Conservation (phyloP, 2,329 filamentous ascomycete species). For the Aspergillus pseudotamarii region DNA sequence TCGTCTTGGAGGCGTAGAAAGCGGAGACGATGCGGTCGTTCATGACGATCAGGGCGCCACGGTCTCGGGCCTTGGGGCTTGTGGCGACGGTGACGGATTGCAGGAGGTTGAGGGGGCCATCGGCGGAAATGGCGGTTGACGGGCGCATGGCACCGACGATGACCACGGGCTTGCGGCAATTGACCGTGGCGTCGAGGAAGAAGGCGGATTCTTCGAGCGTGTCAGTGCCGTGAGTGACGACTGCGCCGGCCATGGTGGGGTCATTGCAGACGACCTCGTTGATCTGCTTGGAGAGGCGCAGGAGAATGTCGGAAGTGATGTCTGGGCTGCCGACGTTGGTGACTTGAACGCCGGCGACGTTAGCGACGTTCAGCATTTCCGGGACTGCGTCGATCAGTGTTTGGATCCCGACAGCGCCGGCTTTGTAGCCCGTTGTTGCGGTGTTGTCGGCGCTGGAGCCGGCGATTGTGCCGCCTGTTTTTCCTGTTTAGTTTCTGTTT, state of each 20-base stretch:
- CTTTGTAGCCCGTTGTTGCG: constrained; percentile 30
- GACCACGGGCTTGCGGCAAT: constrained; percentile 61
- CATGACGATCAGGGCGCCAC: constrained; percentile 63
- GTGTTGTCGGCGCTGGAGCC: constrained; percentile 28
- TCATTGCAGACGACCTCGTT: constrained; percentile 27
- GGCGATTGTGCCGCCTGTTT: constrained; percentile 30
- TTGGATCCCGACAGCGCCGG: constrained; percentile 27
- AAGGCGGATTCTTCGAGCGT: constrained; percentile 67
- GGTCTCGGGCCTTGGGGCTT: constrained; percentile 46
- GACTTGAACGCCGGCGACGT: constrained; percentile 31
- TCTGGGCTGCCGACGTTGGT: constrained; percentile 31
- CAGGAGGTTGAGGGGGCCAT: constrained; percentile 65
- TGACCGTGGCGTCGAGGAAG: constrained; percentile 62
- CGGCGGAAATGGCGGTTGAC: constrained; percentile 63
- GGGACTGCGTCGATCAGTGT: constrained; percentile 29
- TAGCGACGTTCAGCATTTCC: constrained; percentile 29
- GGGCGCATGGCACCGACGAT: constrained; percentile 66
- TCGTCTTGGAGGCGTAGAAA: constrained; percentile 63
- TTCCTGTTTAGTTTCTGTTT: neutral
- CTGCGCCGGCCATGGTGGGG: constrained; percentile 27
- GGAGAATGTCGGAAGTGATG: constrained; percentile 26
- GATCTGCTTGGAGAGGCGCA: constrained; percentile 25
- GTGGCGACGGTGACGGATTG: constrained; percentile 62
- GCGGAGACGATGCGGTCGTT: constrained; percentile 64
- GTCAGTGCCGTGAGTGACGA: constrained; percentile 67